Conservation (phyloP, 805 yeast species). For the Nakazawaea anatomiae region DNA sequence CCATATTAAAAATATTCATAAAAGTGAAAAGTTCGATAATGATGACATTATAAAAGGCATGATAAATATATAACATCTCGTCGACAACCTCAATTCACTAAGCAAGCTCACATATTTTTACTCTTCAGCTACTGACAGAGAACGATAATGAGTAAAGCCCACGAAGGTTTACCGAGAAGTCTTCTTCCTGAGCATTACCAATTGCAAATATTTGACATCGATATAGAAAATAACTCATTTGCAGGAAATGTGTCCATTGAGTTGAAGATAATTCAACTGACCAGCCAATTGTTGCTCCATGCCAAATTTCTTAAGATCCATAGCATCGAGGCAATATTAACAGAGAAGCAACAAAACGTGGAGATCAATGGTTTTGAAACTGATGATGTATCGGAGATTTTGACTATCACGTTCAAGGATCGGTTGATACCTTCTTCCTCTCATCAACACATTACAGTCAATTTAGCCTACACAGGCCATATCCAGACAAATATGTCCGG, state of each 20-base stretch:
- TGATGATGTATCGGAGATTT: slow-evolving; percentile 55
- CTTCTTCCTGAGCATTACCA: slow-evolving; percentile 75
- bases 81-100: too few species aligned
- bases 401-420: slow-evolving; percentile 50
- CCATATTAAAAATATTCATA: not conserved
- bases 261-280: slow-evolving; percentile 35
- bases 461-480: slow-evolving; percentile 32
- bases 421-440: slow-evolving; percentile 21
- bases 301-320: slow-evolving; percentile 35
- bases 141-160: slow-evolving; percentile 38
- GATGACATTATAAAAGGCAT: too few species aligned
- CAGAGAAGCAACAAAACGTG: slow-evolving; percentile 19
- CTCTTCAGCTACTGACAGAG: too few species aligned
- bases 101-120: too few species aligned
- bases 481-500: slow-evolving; percentile 54
- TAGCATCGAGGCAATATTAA: slow-evolving; percentile 16
- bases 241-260: slow-evolving; percentile 42
- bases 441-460: slow-evolving; percentile 16
- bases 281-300: slow-evolving; percentile 42
- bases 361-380: slow-evolving; percentile 18
- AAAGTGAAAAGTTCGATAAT: too few species aligned
- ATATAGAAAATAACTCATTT: slow-evolving; percentile 38
- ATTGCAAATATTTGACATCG: slow-evolving; percentile 55
- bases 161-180: slow-evolving; percentile 29
- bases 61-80: too few species aligned